Percentiles rank a stretch among this genome's conserved stretches.
phyloP scores from a whole-genome alignment of 805 yeast genomes.

The Candida ipomoeae region DNA sequence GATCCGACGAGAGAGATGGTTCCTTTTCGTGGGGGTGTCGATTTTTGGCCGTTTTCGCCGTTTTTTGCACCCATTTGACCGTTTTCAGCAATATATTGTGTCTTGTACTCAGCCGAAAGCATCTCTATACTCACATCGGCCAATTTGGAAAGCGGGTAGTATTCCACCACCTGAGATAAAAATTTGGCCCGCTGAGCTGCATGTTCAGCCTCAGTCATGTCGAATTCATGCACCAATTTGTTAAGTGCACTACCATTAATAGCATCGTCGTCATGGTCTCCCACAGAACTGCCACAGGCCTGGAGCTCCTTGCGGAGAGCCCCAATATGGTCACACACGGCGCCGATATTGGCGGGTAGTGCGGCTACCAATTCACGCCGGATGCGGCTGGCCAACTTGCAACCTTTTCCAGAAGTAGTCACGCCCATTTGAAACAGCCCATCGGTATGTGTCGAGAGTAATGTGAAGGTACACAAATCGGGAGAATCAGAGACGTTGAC shows the following conservation, averaged over 20 bases:
- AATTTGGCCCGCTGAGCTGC: slow-evolving; percentile 68
- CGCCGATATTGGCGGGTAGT: slow-evolving; percentile 68
- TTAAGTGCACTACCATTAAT: slow-evolving; percentile 58
- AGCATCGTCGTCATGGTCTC: slow-evolving; percentile 67
- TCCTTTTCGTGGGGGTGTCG: slow-evolving; percentile 32
- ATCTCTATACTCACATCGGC: slow-evolving; percentile 58
- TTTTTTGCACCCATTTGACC: background rate
- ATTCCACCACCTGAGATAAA: slow-evolving; percentile 87
- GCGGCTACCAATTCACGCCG: slow-evolving; percentile 64
- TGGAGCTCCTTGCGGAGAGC: slow-evolving; percentile 54
- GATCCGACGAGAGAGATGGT: slow-evolving; percentile 81
- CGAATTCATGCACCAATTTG: slow-evolving; percentile 55
- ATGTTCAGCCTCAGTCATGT: slow-evolving; percentile 47
- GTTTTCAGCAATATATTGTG: slow-evolving; percentile 6
- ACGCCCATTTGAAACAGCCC: slow-evolving; percentile 80
- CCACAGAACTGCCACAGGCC: slow-evolving; percentile 48
- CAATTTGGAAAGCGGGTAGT: slow-evolving; percentile 70
- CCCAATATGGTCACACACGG: slow-evolving; percentile 67
- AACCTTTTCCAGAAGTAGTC: slow-evolving; percentile 85
- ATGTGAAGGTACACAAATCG: slow-evolving; percentile 67
- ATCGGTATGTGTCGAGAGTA: slow-evolving; percentile 64
- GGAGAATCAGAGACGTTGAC: slow-evolving; percentile 75
- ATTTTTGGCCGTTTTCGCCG: slow-evolving; percentile 7
- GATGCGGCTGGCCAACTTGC: slow-evolving; percentile 76
- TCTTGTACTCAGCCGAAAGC: slow-evolving; percentile 41